Conservation (phyloP, 306 rosid genomes). For the Dalbergia cochinchinensis region DNA sequence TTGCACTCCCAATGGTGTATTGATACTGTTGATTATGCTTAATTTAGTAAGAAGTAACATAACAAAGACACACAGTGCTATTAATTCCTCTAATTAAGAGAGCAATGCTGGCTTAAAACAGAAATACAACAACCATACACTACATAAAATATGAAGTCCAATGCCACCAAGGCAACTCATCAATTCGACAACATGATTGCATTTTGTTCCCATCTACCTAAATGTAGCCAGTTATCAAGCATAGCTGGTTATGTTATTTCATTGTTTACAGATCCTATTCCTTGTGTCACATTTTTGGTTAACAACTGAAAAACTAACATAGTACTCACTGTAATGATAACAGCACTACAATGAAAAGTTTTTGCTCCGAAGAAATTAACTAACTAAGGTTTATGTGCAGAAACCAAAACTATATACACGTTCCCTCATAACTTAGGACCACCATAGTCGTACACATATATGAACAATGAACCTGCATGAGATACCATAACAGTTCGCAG, state of each 20-base stretch:
- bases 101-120: not conserved
- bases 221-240: conserved; percentile 17
- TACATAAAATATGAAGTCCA: conserved; percentile 9
- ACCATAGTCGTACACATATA: conserved; percentile 1
- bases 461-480: not conserved
- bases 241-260: not conserved
- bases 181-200: conserved; percentile 27
- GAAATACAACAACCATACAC: conserved; percentile 21
- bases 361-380: not conserved
- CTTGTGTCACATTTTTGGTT: not conserved
- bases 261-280: conserved; percentile 8
- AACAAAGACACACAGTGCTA: not conserved
- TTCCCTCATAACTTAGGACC: not conserved
- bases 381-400: not conserved
- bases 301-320: conserved; percentile 12
- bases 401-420: conserved; percentile 3
- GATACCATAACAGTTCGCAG: conserved; percentile 5
- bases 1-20: conserved; percentile 14
- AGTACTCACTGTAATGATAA: not conserved
- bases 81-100: conserved; percentile 3
- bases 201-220: conserved; percentile 15
- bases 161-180: conserved; percentile 18
- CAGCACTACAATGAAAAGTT: conserved; percentile 11
- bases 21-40: conserved; percentile 1
- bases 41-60: not conserved